Percentiles rank a stretch among this genome's conserved stretches.
Evolutionary conservation across 805 yeast species (phyloP).

Genomic region (Candida silvicultrix): DNA sequence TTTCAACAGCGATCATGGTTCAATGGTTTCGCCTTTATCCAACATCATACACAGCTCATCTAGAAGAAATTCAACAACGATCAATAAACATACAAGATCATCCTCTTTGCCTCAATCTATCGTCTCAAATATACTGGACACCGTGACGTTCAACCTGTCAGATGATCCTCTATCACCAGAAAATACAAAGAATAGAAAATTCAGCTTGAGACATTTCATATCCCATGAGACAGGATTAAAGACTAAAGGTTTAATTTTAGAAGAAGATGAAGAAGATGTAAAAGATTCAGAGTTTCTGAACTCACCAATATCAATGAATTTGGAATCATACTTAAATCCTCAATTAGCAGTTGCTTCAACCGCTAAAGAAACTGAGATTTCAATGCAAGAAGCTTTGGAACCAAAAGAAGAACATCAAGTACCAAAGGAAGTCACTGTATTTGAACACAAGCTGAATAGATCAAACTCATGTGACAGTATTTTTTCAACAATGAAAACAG

Average conservation of each 20-base stretch:
- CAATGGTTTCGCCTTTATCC: background rate
- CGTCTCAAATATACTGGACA: background rate
- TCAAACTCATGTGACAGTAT: constrained; percentile 24
- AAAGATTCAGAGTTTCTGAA: constrained; percentile 12
- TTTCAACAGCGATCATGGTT: background rate
- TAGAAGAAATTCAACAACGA: background rate
- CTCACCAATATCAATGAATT: constrained; percentile 5
- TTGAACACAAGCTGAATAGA: constrained; percentile 21
- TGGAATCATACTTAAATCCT: constrained; percentile 1
- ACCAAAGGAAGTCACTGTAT: constrained; percentile 1
- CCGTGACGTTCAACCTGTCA: background rate
- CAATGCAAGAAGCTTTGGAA: background rate
- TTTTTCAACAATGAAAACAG: constrained; percentile 17
- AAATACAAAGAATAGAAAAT: constrained; percentile 1
- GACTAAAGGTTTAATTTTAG: background rate
- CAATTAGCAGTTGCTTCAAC: background rate
- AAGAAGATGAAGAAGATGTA: constrained; percentile 5
- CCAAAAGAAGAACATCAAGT: background rate
- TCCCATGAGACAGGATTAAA: constrained; percentile 22
- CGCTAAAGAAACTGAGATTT: background rate
- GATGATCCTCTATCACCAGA: background rate
- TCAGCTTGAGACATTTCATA: constrained; percentile 19
- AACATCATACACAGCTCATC: background rate
- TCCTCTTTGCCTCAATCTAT: constrained; percentile 5
- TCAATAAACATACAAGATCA: constrained; percentile 1